phyloP scores from a whole-genome alignment of 2,329 filamentous ascomycete species.

The Colletotrichum incanum region DNA sequence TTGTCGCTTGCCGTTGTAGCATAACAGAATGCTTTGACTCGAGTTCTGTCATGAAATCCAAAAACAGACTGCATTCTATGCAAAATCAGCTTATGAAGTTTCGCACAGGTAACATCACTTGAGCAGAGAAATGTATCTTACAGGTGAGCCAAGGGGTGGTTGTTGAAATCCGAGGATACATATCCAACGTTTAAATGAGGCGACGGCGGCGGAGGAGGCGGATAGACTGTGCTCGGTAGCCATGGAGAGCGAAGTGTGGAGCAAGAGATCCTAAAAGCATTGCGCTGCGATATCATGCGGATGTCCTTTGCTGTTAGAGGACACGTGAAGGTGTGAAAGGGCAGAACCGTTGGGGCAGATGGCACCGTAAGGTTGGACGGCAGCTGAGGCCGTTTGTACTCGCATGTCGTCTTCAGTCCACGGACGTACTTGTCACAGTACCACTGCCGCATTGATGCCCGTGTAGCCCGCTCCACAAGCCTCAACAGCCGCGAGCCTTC shows the following conservation, averaged over 20 bases:
- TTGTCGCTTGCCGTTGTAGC: conserved; percentile 93
- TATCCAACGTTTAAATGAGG: conserved; percentile 95
- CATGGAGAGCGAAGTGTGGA: conserved; percentile 90
- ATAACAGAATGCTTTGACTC: conserved; percentile 92
- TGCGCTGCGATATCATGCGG: conserved; percentile 93
- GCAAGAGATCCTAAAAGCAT: conserved; percentile 92
- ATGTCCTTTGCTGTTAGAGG: conserved; percentile 93
- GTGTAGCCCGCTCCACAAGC: conserved; percentile 87
- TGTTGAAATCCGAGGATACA: conserved; percentile 98
- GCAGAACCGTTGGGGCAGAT: conserved; percentile 91
- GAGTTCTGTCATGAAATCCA: conserved; percentile 83
- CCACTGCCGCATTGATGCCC: conserved; percentile 85
- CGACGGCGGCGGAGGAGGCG: conserved; percentile 85
- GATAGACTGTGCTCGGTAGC: conserved; percentile 85
- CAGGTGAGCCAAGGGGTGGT: conserved; percentile 95
- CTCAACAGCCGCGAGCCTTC: conserved; percentile 90
- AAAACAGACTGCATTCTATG: conserved; percentile 95
- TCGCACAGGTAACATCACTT: not conserved
- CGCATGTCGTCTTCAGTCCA: conserved; percentile 68
- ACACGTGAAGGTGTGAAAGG: conserved; percentile 98
- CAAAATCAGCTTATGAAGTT: conserved; percentile 30
- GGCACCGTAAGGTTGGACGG: conserved; percentile 83
- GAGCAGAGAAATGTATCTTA: conserved; percentile 54
- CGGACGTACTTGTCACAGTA: conserved; percentile 86
- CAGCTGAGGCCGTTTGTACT: conserved; percentile 81